Base-by-base conservation (phyloP, 441 rosid genomes). In the Croton laevigatus region DNA sequence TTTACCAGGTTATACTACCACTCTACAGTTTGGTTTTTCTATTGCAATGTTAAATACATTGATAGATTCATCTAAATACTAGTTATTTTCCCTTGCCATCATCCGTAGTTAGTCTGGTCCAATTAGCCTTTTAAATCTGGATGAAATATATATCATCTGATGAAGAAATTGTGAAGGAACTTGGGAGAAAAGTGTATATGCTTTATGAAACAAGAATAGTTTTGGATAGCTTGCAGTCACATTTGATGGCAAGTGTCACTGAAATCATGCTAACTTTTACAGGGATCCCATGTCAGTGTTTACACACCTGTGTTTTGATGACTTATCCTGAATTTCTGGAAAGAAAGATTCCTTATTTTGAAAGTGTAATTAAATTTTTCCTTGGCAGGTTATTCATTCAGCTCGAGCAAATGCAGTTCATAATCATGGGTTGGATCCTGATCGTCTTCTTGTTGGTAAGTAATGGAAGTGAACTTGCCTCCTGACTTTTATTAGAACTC, bases 321-420 rank as follows among this genome's bases (percentile, higher is more conserved):
- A 14, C 37, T 36, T 52, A 12, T 32, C 48, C 8, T 22, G 32
- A 59, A 34, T 59, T 27, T n/a, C 16, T 59, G 7, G 40, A 12
- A 52, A 37, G 44, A 65, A 49, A 4, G 45, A 42, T n/a, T n/a
- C n/a, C 7, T 40, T 9, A 1, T 40, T 40, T 40, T 40, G 44
- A 9, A 40, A 40, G 7, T 19, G 8, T 13, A 37, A 42, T 38
- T n/a, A 27, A 27, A 27, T 27, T 37, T 71, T 65, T 3, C n/a
- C n/a, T 14, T 55, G 23, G 68, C 71, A 91, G 97, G 96, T 94
- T 78, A 85, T 94, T 71, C 99, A 89, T 82, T 91, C 97, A 16
- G 97, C 97, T 37, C 82, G 89, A 74, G 98, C 94, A 65, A 90
- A 94, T 78, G 99, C 99, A 59, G 71, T 86, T 38, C 98, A 94